Evolutionary conservation across 768 basidiomycete genomes (phyloP), one percentile per base, ranked within the genome.

Genomic region (Termitomyces sp.): DNA sequence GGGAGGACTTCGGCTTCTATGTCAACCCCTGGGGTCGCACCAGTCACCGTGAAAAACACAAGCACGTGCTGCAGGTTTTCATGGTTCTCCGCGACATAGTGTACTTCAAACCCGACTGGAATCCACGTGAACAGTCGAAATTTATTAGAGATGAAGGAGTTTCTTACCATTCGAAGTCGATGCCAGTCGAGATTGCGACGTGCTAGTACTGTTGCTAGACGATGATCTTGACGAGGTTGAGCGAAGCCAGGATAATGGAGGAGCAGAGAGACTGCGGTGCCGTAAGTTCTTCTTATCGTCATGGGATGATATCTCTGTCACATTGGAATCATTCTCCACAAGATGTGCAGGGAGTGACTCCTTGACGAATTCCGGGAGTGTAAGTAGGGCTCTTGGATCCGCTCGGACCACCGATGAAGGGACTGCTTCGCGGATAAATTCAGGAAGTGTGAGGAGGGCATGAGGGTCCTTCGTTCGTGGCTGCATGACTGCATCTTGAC

Each of bases 1-100:
- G 80, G 76, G 5, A 84, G 68, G 12, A 90, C 83, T 60, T 90
- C 87, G 0, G 88, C 86, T 62, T 82, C 82, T 21, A 87, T 68
- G 50, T 83, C 80, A 11, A 74, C 67, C 2, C 78, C 78, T 4
- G 78, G 70, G 1, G 71, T 74, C 4, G 74, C 65, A 3, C 81
- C 80, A 2, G 75, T 74, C 32, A 84, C 71, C 21, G 80, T 80
- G 50, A 94, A 73, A 65, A 92, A 88, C 22, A 92, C 80, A 35
- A 92, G 74, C 30, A 96, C 78, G 47, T 87, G 87, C 22, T 85
- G 83, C 4, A 98, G 80, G 54, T 84, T 90, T 66, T 94, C 90
- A 65, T 95, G 93, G 64, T 91, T 81, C 69, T 97, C 95, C 24
- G 81, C 80, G 34, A 82, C 73, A 59, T 81, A 80, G 43, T 69